Evolutionary conservation across 1,284 basidiomycete genomes (phyloP), one percentile per base, ranked within the genome.

Genomic region (Pseudozyma flocculosa): DNA sequence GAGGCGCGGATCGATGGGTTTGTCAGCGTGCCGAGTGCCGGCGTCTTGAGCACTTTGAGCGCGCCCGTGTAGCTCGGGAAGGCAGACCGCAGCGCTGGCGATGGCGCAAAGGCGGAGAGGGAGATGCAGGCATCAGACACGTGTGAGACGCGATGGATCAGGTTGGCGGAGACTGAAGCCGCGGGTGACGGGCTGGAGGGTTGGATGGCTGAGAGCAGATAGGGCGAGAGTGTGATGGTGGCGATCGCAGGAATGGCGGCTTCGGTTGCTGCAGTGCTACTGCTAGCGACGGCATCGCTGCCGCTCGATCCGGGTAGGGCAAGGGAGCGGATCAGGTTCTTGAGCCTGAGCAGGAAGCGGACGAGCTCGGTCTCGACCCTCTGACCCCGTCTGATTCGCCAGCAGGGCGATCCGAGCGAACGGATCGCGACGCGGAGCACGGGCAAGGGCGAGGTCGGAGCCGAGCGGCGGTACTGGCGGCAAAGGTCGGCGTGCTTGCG

Each of bases 1-100:
- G 62, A 67, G 8, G 68, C 57, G 23, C 70, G 48, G 19, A 74
- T 55, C 13, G 54, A 54, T 1, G 68, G 63, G 19, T 70, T 72
- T 17, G 68, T 59, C 7, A 70, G 46, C 38, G 65, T 70, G 4
- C 72, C 72, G 15, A 74, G 57, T 1, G 56, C 30, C 17, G 70
- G 67, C 13, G 72, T 72, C 22, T 58, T 61, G 23, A 72, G 59
- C 18, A 74, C 61, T 22, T 68, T 62, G 40, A 74, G 45, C 0
- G 70, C 72, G 3, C 72, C 72, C 11, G 70, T 69, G 48, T 62
- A 72, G 2, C 61, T 62, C 0, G 62, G 36, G 29, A 74, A 70
- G 1, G 66, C 58, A 11, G 45, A 40, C 0, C 65, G 43, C 2
- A 74, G 62, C 0, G 48, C 59, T 8, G 68, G 55, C 13, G 65